These are phyloP conservation scores for Suillus paluster DNA, from an alignment of 768 basidiomycete species.

Conservation along the genomic window DNA sequence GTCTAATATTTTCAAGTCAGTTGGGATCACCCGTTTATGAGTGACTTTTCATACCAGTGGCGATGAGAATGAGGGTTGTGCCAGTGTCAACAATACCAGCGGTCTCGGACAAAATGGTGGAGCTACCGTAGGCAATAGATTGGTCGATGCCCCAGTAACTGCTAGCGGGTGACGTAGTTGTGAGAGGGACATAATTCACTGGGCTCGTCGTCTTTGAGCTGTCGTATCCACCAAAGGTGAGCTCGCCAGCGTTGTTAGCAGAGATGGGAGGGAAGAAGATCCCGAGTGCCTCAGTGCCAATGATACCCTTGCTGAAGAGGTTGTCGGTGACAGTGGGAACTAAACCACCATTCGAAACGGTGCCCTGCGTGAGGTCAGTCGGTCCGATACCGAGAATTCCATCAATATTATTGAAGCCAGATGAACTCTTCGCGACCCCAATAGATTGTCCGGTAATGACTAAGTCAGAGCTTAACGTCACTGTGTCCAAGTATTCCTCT, in stretches of 20 bases:
- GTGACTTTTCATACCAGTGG: too few relatives aligned
- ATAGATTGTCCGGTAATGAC: slow-evolving; percentile 37
- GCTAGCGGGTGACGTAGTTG: slow-evolving; percentile 24
- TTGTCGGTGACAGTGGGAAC: slow-evolving; percentile 42
- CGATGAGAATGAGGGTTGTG: slow-evolving; percentile 12
- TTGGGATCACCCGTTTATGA: too few relatives aligned
- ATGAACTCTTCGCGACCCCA: slow-evolving; percentile 33
- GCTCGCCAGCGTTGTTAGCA: slow-evolving; percentile 23
- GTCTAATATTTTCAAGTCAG: slow-evolving; percentile 13
- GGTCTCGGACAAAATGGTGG: too few relatives aligned
- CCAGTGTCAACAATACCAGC: too few relatives aligned
- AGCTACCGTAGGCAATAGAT: too few relatives aligned
- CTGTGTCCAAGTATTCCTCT: neutral
- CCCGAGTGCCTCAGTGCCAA: slow-evolving; percentile 32
- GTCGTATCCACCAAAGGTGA: slow-evolving; percentile 34
- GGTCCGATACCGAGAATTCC: slow-evolving; percentile 45
- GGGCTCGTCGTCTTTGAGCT: slow-evolving; percentile 11
- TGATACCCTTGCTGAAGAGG: slow-evolving; percentile 33
- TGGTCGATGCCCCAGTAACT: too few relatives aligned
- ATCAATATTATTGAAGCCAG: slow-evolving; percentile 37
- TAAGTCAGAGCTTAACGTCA: slow-evolving; percentile 15
- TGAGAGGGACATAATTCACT: slow-evolving; percentile 27
- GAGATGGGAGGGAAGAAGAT: slow-evolving; percentile 35
- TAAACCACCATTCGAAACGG: slow-evolving; percentile 13
- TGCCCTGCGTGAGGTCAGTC: slow-evolving; percentile 32